Evolutionary conservation across 768 basidiomycete species (phyloP).

Genomic region (Chlorophyllum brunneum): DNA sequence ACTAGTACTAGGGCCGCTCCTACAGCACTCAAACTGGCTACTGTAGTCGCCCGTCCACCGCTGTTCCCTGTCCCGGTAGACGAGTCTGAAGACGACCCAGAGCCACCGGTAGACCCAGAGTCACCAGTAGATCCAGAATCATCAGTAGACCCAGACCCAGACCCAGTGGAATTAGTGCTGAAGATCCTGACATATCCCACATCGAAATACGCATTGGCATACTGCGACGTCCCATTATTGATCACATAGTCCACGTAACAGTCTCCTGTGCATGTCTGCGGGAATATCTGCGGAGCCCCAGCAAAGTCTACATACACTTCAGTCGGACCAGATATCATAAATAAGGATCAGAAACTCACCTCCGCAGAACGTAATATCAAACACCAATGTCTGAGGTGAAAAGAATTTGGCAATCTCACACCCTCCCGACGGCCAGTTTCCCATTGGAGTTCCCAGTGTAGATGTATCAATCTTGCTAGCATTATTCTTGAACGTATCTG

Average conservation of each 20-base stretch:
- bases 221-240: background rate
- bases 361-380: conserved; percentile 14
- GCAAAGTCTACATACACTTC: conserved; percentile 7
- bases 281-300: conserved; percentile 6
- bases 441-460: background rate
- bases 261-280: conserved; percentile 13
- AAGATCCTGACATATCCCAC: conserved; percentile 15
- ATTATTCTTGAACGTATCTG: conserved; percentile 1
- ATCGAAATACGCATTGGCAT: conserved; percentile 17
- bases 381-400: conserved; percentile 12
- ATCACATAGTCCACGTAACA: conserved; percentile 15
- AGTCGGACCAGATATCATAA: background rate
- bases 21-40: too few species aligned
- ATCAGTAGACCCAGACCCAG: background rate
- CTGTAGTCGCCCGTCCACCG: too few species aligned
- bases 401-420: conserved; percentile 8
- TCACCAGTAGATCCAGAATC: too few species aligned
- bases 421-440: conserved; percentile 14
- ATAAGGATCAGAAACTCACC: background rate
- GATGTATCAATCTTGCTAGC: conserved; percentile 16
- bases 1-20: too few species aligned
- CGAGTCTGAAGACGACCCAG: too few species aligned
- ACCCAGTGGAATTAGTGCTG: background rate
- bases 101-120: background rate
- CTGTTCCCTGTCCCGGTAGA: too few species aligned